Conservation (phyloP, 176 grass and related monocot genomes). For the Hsuehochloa calcarea region DNA sequence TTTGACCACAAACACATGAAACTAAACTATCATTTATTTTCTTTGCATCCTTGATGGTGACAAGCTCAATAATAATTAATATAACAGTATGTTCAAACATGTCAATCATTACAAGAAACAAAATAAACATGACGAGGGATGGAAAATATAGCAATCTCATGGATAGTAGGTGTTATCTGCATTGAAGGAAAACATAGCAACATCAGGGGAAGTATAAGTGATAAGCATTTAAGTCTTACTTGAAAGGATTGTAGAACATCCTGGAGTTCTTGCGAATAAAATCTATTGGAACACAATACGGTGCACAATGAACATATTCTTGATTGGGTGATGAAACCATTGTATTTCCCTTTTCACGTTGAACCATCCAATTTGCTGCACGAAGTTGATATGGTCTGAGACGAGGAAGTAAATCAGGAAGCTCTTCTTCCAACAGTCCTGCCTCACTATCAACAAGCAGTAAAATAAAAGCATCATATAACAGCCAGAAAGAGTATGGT, state of each 20-base stretch:
- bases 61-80: conserved; percentile 19
- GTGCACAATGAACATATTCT: conserved; percentile 44
- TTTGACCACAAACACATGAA: conserved; percentile 3
- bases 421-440: conserved; percentile 54
- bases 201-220: neutral
- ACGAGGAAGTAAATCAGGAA: conserved; percentile 73
- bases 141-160: neutral
- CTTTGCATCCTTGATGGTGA: conserved; percentile 2
- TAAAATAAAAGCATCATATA: conserved; percentile 30
- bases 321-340: conserved; percentile 16
- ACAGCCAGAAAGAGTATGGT: neutral
- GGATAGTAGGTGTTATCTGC: conserved; percentile 2
- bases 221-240: conserved; percentile 49
- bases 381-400: conserved; percentile 91
- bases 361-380: conserved; percentile 95
- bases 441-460: conserved; percentile 36
- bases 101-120: conserved; percentile 9
- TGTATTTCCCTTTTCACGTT: conserved; percentile 58
- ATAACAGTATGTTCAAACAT: neutral
- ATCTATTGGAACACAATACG: conserved; percentile 76
- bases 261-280: conserved; percentile 62
- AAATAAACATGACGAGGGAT: neutral
- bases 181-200: conserved; percentile 9
- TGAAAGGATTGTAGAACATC: conserved; percentile 99
- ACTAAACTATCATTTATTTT: neutral